Base-by-base conservation (phyloP, 2,329 filamentous ascomycete genomes). In the Delphinella strobiligena region DNA sequence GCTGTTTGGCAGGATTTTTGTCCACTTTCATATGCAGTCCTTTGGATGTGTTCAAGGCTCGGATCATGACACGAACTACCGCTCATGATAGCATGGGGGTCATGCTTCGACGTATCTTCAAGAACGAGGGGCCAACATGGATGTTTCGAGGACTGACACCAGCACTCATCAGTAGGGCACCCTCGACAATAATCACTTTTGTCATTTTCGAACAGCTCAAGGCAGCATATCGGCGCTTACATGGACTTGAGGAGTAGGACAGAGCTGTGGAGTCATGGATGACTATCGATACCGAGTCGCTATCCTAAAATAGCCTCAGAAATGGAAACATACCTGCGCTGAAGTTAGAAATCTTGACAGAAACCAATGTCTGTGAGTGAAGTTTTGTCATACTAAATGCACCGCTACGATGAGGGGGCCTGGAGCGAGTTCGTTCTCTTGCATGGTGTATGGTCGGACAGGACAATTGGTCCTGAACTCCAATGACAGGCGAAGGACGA, bases 21-120 rank as follows among this genome's bases (percentile, higher is more conserved):
- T 50, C 48, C 17, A 50, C 48, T 14, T 46, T 50, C 32, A 41
- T 50, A n/a, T 50, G 48, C 48, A 50, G 40, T 35, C 48, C 48
- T 12, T 36, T 48, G 12, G 48, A 50, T 33, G 48, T 50, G 10
- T 49, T 50, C 43, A 50, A 50, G 24, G 48, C 48, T 8, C 45
- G 48, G 3, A 31, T 48, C 15, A 50, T 50, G 46, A 47, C 45
- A 31, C 40, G 44, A 37, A 38, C 38, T 9, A 37, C 36, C 5
- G 30, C 40, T 38, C 44, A 46, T 34, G 34, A 34, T 5, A 41
- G 44, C 5, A 46, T 50, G 36, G 18, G 39, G 17, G 34, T 41
- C 17, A 45, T 49, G 38, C 32, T 48, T 12, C 43, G 42, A 22
- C 41, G 42, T 10, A 45, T 39, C 7, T 41, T 49, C 39, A 47